Evolutionary conservation across 805 yeast genomes (phyloP).

Genomic region (Lipomyces orientalis): DNA sequence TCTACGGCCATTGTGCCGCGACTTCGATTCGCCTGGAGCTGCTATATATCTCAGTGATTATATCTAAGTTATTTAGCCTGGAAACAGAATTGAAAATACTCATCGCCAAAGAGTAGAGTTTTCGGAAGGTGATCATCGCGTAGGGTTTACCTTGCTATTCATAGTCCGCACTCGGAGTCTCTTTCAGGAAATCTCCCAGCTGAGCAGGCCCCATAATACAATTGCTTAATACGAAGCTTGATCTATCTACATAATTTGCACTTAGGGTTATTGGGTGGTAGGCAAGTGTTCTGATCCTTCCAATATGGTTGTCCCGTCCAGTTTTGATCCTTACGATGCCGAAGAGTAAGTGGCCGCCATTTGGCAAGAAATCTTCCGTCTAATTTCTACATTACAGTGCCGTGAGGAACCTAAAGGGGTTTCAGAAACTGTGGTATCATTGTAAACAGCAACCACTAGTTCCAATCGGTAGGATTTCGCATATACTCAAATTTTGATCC

Average conservation of each 20-base stretch:
- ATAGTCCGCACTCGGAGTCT: too few relatives aligned
- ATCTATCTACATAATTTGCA: neutral
- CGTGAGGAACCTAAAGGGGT: conserved; percentile 29
- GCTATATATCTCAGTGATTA: too few relatives aligned
- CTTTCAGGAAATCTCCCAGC: too few relatives aligned
- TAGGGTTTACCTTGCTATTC: too few relatives aligned
- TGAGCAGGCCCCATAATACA: neutral
- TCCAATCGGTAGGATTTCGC: conserved; percentile 68
- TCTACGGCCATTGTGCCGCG: too few relatives aligned
- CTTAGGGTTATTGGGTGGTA: neutral
- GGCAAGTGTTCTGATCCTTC: neutral
- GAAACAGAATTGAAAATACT: too few relatives aligned
- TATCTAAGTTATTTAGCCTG: too few relatives aligned
- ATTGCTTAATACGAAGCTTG: neutral
- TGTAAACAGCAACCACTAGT: conserved; percentile 83
- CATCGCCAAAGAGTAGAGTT: too few relatives aligned
- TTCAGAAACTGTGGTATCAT: conserved; percentile 61
- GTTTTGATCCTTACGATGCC: conserved; percentile 30
- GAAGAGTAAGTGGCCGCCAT: conserved; percentile 27
- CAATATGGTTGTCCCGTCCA: conserved; percentile 26
- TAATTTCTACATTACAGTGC: conserved; percentile 12
- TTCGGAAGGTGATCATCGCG: too few relatives aligned
- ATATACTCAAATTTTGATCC: neutral
- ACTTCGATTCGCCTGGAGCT: too few relatives aligned
- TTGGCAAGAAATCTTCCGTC: neutral